Evolutionary conservation across 179 eudicot species (phyloP).

Genomic region (Patellifolia procumbens): DNA sequence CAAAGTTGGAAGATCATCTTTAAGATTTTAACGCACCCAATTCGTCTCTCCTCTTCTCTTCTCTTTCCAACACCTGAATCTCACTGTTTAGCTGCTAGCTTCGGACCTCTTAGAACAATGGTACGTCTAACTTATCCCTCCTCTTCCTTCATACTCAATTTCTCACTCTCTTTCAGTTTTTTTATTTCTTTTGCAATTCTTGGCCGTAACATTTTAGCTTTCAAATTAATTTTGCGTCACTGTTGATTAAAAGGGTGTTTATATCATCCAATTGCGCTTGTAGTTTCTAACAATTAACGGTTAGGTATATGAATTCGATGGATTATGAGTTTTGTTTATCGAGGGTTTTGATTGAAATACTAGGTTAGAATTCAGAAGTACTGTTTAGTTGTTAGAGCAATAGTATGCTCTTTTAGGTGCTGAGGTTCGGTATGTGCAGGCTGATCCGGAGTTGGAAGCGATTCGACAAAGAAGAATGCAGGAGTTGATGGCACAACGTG

Average conservation of each 20-base stretch:
- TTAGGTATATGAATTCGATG: neutral
- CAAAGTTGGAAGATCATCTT: neutral
- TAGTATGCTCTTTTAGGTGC: neutral
- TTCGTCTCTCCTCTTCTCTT: neutral
- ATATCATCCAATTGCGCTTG: neutral
- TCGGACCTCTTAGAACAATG: neutral
- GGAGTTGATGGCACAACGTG: slow-evolving; percentile 95
- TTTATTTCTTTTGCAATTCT: neutral
- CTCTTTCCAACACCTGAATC: neutral
- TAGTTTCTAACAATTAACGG: neutral
- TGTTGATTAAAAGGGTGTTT: neutral
- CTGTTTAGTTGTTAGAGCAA: too few relatives aligned
- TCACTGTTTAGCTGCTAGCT: neutral
- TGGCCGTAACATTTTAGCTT: neutral
- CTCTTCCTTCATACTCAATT: neutral
- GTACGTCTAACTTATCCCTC: neutral
- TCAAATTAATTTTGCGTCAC: neutral
- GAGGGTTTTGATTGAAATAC: neutral
- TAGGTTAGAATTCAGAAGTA: neutral
- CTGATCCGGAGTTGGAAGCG: slow-evolving; percentile 98
- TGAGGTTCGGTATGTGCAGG: slow-evolving; percentile 41
- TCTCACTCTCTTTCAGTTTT: neutral
- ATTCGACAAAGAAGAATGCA: slow-evolving; percentile 96
- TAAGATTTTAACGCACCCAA: neutral
- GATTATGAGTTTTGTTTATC: neutral